phyloP scores from a whole-genome alignment of 768 basidiomycete genomes.

The Mycena galericulata region DNA sequence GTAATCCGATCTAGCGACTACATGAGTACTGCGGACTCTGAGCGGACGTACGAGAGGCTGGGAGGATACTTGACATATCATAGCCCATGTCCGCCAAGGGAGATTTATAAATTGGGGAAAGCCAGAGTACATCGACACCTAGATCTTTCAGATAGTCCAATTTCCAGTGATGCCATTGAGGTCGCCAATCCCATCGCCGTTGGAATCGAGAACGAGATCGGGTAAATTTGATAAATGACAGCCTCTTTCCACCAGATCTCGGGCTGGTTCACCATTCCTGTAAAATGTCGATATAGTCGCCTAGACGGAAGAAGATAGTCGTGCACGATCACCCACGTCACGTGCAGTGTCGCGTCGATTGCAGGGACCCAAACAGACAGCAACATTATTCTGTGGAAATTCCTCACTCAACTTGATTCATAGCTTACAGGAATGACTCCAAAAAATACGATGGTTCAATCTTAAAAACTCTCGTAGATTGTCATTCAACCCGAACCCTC shows the following conservation, averaged over 20 bases:
- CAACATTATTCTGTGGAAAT: too few species aligned
- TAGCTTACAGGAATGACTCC: too few species aligned
- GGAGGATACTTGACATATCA: conserved; percentile 61
- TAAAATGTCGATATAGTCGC: too few species aligned
- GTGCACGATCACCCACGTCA: too few species aligned
- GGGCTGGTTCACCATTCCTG: not conserved
- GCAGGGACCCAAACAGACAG: too few species aligned
- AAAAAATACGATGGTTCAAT: too few species aligned
- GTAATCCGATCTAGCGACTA: conserved; percentile 70
- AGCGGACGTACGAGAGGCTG: too few species aligned
- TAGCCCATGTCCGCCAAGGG: conserved; percentile 82
- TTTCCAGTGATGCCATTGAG: conserved; percentile 71
- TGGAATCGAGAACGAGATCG: conserved; percentile 78
- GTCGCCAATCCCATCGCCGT: conserved; percentile 78
- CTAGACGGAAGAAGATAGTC: too few species aligned
- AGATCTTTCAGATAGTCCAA: conserved; percentile 77
- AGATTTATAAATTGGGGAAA: conserved; percentile 77
- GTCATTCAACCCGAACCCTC: too few species aligned
- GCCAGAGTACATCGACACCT: conserved; percentile 77
- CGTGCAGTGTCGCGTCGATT: too few species aligned
- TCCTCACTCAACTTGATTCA: too few species aligned
- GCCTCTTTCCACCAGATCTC: conserved; percentile 69
- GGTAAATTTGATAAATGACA: conserved; percentile 77
- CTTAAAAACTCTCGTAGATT: too few species aligned
- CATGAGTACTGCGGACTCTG: not conserved